phyloP scores from a whole-genome alignment of 345 rosid species.

The Rhodamnia rubescens region DNA sequence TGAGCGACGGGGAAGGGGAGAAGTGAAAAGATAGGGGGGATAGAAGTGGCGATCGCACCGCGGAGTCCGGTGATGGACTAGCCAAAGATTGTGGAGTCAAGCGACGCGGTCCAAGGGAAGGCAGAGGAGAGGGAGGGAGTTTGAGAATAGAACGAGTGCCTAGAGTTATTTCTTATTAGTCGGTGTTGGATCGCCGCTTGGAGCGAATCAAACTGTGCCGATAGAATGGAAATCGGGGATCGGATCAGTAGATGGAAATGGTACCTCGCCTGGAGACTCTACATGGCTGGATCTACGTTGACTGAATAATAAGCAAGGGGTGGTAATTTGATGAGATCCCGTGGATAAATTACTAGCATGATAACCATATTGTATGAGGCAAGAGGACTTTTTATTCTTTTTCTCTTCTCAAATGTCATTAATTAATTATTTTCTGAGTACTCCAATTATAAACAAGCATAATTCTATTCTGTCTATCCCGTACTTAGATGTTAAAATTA shows the following conservation, averaged over 20 bases:
- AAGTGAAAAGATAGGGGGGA: neutral
- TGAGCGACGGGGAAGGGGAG: neutral
- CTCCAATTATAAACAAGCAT: neutral
- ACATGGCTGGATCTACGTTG: too few relatives aligned
- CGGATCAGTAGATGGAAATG: neutral
- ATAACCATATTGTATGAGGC: neutral
- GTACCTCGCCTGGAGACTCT: neutral
- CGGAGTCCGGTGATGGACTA: neutral
- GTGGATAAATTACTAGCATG: neutral
- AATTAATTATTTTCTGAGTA: neutral
- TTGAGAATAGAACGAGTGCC: neutral
- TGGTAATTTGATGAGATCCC: neutral
- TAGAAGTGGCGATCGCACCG: too few relatives aligned
- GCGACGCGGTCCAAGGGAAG: neutral
- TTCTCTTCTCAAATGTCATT: neutral
- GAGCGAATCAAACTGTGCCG: rapidly evolving
- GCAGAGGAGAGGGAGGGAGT: neutral
- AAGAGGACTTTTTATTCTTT: neutral
- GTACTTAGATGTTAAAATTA: neutral
- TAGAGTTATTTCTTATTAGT: neutral
- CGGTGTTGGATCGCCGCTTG: neutral
- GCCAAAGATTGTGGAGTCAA: rapidly evolving
- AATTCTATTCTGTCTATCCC: neutral
- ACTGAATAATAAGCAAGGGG: too few relatives aligned
- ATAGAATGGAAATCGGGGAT: neutral